phyloP scores from a whole-genome alignment of 1,139 yeast genomes.

The Yamadazyma aaseri region DNA sequence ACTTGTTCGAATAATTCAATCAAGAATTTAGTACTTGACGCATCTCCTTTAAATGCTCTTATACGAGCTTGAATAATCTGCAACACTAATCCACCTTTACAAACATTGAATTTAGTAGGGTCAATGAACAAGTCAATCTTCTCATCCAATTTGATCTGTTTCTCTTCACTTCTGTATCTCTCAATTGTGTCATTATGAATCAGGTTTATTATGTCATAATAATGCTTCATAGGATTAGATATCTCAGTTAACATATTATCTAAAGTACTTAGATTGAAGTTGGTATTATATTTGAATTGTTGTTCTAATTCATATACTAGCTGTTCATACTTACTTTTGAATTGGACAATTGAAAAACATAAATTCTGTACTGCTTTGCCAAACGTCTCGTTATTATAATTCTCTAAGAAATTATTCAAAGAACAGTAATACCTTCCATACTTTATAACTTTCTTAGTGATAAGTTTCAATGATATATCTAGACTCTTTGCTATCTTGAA shows the following conservation, averaged over 20 bases:
- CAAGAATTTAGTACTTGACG: slow-evolving; percentile 52
- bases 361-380: slow-evolving; percentile 79
- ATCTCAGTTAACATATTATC: slow-evolving; percentile 34
- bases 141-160: slow-evolving; percentile 6
- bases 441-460: slow-evolving; percentile 60
- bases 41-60: slow-evolving; percentile 65
- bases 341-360: slow-evolving; percentile 55
- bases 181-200: slow-evolving; percentile 42
- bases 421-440: slow-evolving; percentile 64
- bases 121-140: slow-evolving; percentile 48
- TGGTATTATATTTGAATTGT: slow-evolving; percentile 45
- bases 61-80: slow-evolving; percentile 60
- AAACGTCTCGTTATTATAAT: slow-evolving; percentile 51
- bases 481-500: slow-evolving; percentile 69
- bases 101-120: slow-evolving; percentile 50
- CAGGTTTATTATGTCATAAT: slow-evolving; percentile 53
- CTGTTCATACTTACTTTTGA: slow-evolving; percentile 48
- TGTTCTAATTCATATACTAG: slow-evolving; percentile 53
- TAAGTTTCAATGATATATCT: slow-evolving; percentile 71
- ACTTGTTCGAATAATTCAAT: slow-evolving; percentile 53
- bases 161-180: slow-evolving; percentile 6
- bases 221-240: slow-evolving; percentile 41
- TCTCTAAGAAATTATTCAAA: slow-evolving; percentile 53
- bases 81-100: slow-evolving; percentile 70
- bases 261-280: slow-evolving; percentile 33